Conservation (phyloP, 495 filamentous ascomycete species). For the Talaromyces borbonicus region DNA sequence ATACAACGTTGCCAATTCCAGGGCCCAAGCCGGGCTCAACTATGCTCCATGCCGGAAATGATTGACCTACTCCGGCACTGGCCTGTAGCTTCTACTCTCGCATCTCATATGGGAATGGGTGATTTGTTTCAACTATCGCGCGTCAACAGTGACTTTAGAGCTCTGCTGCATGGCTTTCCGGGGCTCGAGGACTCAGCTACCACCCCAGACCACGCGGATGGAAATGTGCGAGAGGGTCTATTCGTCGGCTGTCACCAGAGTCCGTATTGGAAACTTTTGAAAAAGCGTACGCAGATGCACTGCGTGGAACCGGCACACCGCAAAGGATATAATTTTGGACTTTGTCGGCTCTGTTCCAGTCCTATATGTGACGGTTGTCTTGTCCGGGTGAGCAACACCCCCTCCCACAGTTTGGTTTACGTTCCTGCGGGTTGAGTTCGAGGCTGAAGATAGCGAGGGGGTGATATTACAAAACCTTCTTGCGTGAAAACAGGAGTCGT, state of each 20-base stretch:
- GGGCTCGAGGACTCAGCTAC: not conserved
- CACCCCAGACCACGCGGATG: not conserved
- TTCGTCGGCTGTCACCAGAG: conserved; percentile 14
- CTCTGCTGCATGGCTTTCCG: conserved; percentile 15
- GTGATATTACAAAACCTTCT: no score
- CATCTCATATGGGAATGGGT: conserved; percentile 11
- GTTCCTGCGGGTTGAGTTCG: no score
- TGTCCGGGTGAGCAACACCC: conserved; percentile 9
- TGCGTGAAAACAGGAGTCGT: conserved; percentile 4
- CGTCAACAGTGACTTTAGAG: conserved; percentile 11
- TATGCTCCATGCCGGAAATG: conserved; percentile 11
- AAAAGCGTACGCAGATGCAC: conserved; percentile 9
- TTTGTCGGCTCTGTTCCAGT: conserved; percentile 18
- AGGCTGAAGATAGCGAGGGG: no score
- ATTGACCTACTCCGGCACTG: conserved; percentile 13
- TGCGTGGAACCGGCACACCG: conserved; percentile 15
- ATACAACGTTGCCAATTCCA: not conserved
- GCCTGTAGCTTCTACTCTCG: conserved; percentile 13
- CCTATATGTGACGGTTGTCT: conserved; percentile 20
- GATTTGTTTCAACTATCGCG: conserved; percentile 16
- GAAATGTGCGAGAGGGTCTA: conserved; percentile 3
- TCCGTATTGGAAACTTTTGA: conserved; percentile 14
- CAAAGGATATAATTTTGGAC: conserved; percentile 8
- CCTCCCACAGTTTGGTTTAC: not conserved
- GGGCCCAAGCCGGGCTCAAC: not conserved